Base-by-base conservation (phyloP, 2,329 filamentous ascomycete species). In the Trichoderma sp. region DNA sequence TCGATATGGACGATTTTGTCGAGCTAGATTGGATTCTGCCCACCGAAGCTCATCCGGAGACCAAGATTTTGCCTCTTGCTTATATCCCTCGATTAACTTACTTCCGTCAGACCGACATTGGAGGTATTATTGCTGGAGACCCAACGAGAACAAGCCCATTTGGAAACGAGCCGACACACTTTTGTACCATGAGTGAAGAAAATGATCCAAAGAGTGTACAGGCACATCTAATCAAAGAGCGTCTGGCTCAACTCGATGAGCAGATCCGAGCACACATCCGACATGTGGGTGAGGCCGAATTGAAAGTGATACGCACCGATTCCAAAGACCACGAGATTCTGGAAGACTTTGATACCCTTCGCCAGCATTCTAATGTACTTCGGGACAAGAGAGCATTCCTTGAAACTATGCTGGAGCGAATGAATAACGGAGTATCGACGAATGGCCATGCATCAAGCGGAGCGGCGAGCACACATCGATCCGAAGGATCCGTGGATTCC, bases 1-100 rank as follows among this genome's bases (percentile, higher is more conserved):
- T 99, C 74, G 96, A 99, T 78, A 98, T 99, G 94, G 96, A 99
- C 79, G 96, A 99, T 80, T 99, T 99, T 81, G 95, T 99, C 34
- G 96, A 99, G 80, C 84, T 99, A 26, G 97, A 98, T 79, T 98
- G 95, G 95, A 95, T 97, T 69, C 83, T 98, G 28, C 95, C 95
- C 0, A 92, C 93, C 15, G 93, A 97, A 78, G 90, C 92, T 36
- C 97, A 97, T 75, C 95, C 95, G 0, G 92, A 97, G 75, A 98
- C 95, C 0, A 95, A 96, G 80, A 99, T 99, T 60, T 83, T 99
- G 69, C 97, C 97, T 0, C 87, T 99, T 9, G 95, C 93, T 0
- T 98, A 91, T 77, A 93, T 95, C 24, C 97, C 96, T n/a, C 90
- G 96, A 1, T 93, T 99, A 78, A 98, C 96, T 0, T 99, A 99